Percentiles rank a stretch among this genome's conserved stretches.
Evolutionary conservation across 2,329 filamentous ascomycete species (phyloP).

Genomic region (Pseudogymnoascus sp.): DNA sequence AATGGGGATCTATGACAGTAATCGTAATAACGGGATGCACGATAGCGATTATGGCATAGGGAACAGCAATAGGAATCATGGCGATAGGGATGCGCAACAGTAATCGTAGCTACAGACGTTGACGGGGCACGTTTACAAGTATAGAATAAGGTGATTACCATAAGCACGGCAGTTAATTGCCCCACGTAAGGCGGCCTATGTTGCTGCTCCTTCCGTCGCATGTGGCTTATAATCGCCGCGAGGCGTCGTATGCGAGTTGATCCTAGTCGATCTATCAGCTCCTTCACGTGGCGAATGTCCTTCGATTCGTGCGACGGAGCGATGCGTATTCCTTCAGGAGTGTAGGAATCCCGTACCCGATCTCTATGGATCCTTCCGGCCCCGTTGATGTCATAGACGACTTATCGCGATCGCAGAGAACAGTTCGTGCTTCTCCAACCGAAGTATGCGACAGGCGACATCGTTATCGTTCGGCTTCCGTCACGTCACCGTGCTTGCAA

Average conservation of each 20-base stretch:
- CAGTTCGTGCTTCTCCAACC: too few relatives aligned
- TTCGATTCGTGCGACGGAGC: neutral
- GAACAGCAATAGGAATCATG: too few relatives aligned
- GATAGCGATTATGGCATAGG: too few relatives aligned
- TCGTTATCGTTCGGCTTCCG: too few relatives aligned
- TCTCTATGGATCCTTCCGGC: neutral
- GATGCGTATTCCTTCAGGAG: neutral
- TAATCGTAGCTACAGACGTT: neutral
- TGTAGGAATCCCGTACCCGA: neutral
- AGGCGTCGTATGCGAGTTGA: neutral
- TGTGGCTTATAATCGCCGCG: neutral
- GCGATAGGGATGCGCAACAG: too few relatives aligned
- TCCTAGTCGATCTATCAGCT: neutral
- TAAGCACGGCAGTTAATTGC: neutral
- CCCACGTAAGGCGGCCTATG: neutral
- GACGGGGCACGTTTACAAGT: neutral
- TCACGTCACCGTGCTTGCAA: neutral
- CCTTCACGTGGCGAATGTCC: neutral
- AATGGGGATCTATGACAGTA: too few relatives aligned
- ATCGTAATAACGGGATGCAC: too few relatives aligned
- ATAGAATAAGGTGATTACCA: neutral
- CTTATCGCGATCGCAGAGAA: neutral
- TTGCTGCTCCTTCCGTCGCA: neutral
- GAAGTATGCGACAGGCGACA: too few relatives aligned
- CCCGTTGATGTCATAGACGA: too few relatives aligned